Evolutionary conservation across 2,329 filamentous ascomycete genomes (phyloP).

Genomic region (Botrytis squamosa): DNA sequence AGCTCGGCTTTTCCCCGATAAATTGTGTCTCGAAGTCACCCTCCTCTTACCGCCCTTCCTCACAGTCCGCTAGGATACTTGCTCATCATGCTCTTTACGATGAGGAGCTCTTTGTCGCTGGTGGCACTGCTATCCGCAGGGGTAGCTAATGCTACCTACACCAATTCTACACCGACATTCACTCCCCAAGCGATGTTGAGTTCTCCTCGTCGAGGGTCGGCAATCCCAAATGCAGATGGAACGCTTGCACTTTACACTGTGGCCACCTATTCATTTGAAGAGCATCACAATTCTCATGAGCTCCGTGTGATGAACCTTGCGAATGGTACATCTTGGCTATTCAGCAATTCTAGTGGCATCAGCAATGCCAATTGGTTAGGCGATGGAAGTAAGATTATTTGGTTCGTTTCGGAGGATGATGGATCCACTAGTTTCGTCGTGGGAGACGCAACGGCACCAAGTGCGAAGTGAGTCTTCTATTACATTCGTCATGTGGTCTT

Average conservation of each 20-base stretch:
- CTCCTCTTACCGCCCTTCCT: not conserved
- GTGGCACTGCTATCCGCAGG: constrained; percentile 11
- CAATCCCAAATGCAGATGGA: constrained; percentile 65
- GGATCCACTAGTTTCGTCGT: constrained; percentile 31
- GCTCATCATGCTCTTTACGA: constrained; percentile 18
- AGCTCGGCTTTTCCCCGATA: not conserved
- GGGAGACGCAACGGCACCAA: constrained; percentile 30
- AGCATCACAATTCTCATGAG: constrained; percentile 61
- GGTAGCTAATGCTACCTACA: constrained; percentile 20
- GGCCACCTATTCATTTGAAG: constrained; percentile 75
- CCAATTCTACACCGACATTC: constrained; percentile 44
- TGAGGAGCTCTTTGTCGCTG: constrained; percentile 16
- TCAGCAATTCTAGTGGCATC: constrained; percentile 32
- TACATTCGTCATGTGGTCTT: not conserved
- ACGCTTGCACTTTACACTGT: constrained; percentile 64
- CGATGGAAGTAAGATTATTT: constrained; percentile 31
- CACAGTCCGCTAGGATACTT: not conserved
- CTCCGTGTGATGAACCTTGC: constrained; percentile 60
- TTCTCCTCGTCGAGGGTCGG: constrained; percentile 68
- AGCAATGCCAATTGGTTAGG: constrained; percentile 32
- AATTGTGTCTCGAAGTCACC: not conserved
- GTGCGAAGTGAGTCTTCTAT: constrained; percentile 27
- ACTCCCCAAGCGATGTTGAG: constrained; percentile 74
- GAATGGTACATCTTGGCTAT: constrained; percentile 26
- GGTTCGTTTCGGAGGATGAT: constrained; percentile 32